Base-by-base conservation (phyloP, 2,329 filamentous ascomycete genomes). In the Teratosphaeria epicoccoides region DNA sequence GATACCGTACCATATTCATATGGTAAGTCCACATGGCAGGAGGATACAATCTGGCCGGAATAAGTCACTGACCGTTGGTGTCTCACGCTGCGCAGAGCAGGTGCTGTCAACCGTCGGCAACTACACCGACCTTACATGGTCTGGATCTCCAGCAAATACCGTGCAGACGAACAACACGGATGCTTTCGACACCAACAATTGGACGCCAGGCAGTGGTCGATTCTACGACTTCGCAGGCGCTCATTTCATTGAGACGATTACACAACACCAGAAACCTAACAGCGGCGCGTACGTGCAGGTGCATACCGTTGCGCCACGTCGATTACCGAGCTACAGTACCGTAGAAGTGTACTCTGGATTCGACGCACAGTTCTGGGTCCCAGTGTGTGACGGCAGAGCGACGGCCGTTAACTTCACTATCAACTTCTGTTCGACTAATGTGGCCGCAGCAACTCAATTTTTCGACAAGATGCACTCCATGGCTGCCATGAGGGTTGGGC, bases 1-100 rank as follows among this genome's bases (percentile, higher is more conserved):
- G 55, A 51, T 51, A 60, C 59, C 7, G 48, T 61, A 1, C 59
- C 59, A 12, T 61, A 61, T 45, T 55, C 56, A 24, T 60, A 61
- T 52, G 47, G 33, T 40, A 40, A 40, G 33, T 17, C 33, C 20
- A n/a, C 14, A 40, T 40, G 33, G 20, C 6, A 6, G 33, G 20
- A 40, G 9, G 33, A 14, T 20, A 40, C 33, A 40, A 17, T 6
- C 33, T 29, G 33, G 17, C n/a, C 9, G 33, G n/a, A 6, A 40
- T 17, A 17, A n/a, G 7, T 20, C n/a, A 20, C 33, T 40, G 33
- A 40, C 17, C 33, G 14, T 20, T 14, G n/a, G 9, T 17, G n/a
- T 22, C 1, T 40, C 28, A 29, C 3, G 17, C 33, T n/a, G n/a
- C n/a, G n/a, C 17, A 40, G 33, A 55, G 17, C 40, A 60, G 52